These are phyloP conservation scores for Protomyces inundatus DNA, from an alignment of 1,139 yeast species.

Conservation along the genomic window DNA sequence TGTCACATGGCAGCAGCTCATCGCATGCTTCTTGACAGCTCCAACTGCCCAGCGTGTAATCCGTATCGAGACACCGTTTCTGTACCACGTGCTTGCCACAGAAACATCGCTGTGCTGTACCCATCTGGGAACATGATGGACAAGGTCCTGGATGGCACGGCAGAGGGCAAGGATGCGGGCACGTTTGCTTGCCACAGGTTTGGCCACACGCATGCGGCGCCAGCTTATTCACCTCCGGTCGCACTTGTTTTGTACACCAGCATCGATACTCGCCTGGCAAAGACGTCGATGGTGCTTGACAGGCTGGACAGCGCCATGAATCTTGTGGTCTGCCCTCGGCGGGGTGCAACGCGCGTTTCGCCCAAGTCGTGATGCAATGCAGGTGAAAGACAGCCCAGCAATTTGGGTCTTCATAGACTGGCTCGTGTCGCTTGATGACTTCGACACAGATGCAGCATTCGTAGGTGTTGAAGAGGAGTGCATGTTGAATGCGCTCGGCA, in stretches of 20 bases:
- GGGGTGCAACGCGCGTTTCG: constrained; percentile 27
- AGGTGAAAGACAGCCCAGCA: constrained; percentile 34
- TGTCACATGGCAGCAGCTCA: constrained; percentile 61
- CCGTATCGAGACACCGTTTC: constrained; percentile 67
- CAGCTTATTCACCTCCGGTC: constrained; percentile 56
- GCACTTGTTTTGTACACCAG: constrained; percentile 79
- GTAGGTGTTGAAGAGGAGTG: constrained; percentile 24
- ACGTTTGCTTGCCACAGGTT: constrained; percentile 55
- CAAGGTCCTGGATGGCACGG: constrained; percentile 91
- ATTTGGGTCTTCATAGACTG: constrained; percentile 32
- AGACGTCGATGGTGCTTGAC: constrained; percentile 50
- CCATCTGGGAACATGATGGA: constrained; percentile 71
- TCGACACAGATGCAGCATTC: constrained; percentile 34
- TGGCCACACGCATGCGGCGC: constrained; percentile 88
- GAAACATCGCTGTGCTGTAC: constrained; percentile 61
- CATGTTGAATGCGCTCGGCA: constrained; percentile 12
- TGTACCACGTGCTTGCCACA: constrained; percentile 70
- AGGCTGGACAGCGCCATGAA: constrained; percentile 85
- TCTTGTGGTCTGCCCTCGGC: constrained; percentile 34
- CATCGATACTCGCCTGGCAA: constrained; percentile 66
- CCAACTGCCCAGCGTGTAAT: constrained; percentile 58
- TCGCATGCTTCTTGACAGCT: constrained; percentile 59
- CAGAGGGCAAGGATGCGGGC: constrained; percentile 70
- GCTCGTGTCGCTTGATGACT: constrained; percentile 30
- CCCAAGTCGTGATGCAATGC: constrained; percentile 34